Percentiles rank a stretch among this genome's conserved stretches.
Conservation (phyloP, 345 rosid species). For the Salix brachista region DNA sequence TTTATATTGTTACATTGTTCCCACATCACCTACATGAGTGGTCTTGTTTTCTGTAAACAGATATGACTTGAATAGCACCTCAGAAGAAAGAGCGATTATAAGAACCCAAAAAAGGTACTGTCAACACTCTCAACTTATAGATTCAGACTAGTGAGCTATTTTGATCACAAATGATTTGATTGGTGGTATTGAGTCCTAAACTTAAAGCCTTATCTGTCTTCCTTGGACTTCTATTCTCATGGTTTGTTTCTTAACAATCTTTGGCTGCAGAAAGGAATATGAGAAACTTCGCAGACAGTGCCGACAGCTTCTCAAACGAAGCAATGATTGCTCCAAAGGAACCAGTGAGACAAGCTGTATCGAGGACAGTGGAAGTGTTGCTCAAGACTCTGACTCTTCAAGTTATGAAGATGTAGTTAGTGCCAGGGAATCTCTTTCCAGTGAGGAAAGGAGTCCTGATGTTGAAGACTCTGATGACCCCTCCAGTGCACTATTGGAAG, state of each 20-base stretch:
- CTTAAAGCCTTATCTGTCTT: not conserved
- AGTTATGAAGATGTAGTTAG: conserved; percentile 74
- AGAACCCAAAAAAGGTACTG: conserved; percentile 67
- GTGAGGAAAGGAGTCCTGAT: conserved; percentile 52
- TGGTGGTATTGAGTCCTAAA: not conserved
- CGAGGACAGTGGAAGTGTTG: conserved; percentile 32
- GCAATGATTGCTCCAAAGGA: conserved; percentile 36
- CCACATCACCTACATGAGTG: not conserved
- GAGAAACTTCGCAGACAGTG: conserved; percentile 81
- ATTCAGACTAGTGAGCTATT: not conserved
- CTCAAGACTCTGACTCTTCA: conserved; percentile 49
- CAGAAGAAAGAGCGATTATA: conserved; percentile 63
- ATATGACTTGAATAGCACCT: conserved; percentile 69
- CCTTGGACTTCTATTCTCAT: conserved; percentile 1
- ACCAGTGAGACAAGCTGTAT: conserved; percentile 24
- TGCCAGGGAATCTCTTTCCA: conserved; percentile 63
- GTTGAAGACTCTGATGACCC: conserved; percentile 47
- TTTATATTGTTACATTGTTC: not conserved
- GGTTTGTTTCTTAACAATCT: conserved; percentile 8
- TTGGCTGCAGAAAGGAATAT: conserved; percentile 62
- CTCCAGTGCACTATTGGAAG: conserved; percentile 52
- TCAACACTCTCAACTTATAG: not conserved
- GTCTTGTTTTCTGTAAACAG: conserved; percentile 35
- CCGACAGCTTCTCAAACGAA: conserved; percentile 43
- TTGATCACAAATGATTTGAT: not conserved